Evolutionary conservation across 108 stramenopile genomes (phyloP).

Genomic region (Phaeodactylum tricornutum): DNA sequence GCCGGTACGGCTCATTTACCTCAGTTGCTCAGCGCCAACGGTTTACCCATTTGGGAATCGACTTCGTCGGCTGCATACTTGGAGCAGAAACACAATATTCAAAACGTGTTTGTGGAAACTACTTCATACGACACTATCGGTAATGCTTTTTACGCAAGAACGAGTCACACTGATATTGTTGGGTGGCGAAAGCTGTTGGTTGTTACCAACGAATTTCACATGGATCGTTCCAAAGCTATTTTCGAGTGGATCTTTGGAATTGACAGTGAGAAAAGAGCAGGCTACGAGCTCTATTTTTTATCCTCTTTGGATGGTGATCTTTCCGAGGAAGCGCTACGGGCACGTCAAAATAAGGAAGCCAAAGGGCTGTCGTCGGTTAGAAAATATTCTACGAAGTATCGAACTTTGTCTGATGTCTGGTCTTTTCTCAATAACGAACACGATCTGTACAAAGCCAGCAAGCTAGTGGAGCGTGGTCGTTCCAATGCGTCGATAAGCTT

Average conservation of each 20-base stretch:
- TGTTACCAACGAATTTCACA: conserved; percentile 80
- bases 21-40: conserved; percentile 46
- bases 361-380: conserved; percentile 36
- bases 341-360: conserved; percentile 47
- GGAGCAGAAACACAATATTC: conserved; percentile 10
- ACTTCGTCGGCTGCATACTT: conserved; percentile 71
- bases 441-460: conserved; percentile 62
- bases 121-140: conserved; percentile 80
- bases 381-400: conserved; percentile 30
- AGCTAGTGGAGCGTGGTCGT: conserved; percentile 35
- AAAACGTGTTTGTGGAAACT: conserved; percentile 63
- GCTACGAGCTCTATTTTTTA: conserved; percentile 61
- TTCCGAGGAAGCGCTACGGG: conserved; percentile 38
- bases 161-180: conserved; percentile 52
- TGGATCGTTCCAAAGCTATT: conserved; percentile 59
- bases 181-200: conserved; percentile 46
- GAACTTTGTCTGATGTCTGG: conserved; percentile 40
- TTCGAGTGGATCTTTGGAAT: conserved; percentile 79
- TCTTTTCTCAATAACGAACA: conserved; percentile 52
- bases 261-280: conserved; percentile 1
- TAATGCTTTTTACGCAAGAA: conserved; percentile 70
- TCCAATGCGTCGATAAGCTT: background rate
- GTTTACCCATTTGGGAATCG: conserved; percentile 75
- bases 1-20: conserved; percentile 84
- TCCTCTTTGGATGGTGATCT: conserved; percentile 56